Base-by-base conservation (phyloP, 139 green algal species). In the Coelastrella sp. region DNA sequence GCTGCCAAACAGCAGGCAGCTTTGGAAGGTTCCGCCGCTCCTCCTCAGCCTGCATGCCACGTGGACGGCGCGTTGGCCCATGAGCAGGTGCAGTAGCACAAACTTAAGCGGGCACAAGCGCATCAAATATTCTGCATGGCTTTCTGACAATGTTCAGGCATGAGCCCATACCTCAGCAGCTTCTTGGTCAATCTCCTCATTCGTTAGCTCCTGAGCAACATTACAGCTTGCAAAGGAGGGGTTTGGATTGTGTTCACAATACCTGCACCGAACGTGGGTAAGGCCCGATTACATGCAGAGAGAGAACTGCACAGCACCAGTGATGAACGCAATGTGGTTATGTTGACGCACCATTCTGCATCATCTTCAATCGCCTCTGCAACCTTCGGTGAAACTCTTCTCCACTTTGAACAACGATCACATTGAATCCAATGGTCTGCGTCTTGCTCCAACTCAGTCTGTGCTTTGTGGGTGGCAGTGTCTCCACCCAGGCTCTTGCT, bases 381-480 rank as follows among this genome's bases (percentile, higher is more conserved):
- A 22, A 97, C 78, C 3, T 25, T 25, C 12, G 89, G 84, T 1
- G 93, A 93, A 14, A 98, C 89, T 8, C 96, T 91, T 19, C 97
- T 85, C 97, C 97, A 99, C 82, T 98, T 97, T 6, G 91, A 89
- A 89, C 97, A 99, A 0, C 78, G 76, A 84, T 98, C 97, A 84
- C 97, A 99, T 20, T 96, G 91, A 10, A 98, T 95, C 97, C 97
- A 99, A 22, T 92, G 78, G 19, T 94, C 74, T 80, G 74, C 74
- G 15, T 80, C 74, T 14, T 80, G 84, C 66, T 81, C 27, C 58
- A 89, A 24, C 65, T 65, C 74, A 56, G 84, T 49, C 58, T 89
- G 84, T 72, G 17, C 7, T 49, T 58, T 89, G 6, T 65, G 57
- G 35, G 57, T 72, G 19, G 17, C 79, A 72, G 15, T 63, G 66